A percentile compares a stretch with the other conserved stretches of the same genome.
phyloP scores from a whole-genome alignment of 225 moss, liverwort and hornwort genomes.

The Polytrichum formosum region DNA sequence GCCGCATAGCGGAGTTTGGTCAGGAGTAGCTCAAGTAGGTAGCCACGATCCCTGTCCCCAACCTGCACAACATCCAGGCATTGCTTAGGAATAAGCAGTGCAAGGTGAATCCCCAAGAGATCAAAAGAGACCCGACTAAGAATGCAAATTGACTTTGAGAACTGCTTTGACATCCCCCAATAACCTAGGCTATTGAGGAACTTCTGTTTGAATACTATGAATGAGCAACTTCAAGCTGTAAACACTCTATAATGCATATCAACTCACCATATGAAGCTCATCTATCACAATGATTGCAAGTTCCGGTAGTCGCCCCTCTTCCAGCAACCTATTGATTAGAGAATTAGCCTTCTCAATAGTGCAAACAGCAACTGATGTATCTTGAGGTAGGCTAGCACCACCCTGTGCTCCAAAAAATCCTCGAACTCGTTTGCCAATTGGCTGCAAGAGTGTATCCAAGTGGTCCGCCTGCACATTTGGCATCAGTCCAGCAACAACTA shows the following conservation, averaged over 20 bases:
- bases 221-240: slow-evolving; percentile 2
- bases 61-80: slow-evolving; percentile 51
- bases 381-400: slow-evolving; percentile 66
- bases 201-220: too few species aligned
- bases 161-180: too few species aligned
- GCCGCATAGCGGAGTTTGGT: slow-evolving; percentile 89
- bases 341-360: slow-evolving; percentile 99
- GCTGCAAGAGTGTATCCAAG: slow-evolving; percentile 79
- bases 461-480: slow-evolving; percentile 76
- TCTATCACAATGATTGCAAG: slow-evolving; percentile 79
- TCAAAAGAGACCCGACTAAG: not conserved
- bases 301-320: slow-evolving; percentile 88
- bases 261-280: slow-evolving; percentile 98
- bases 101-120: not conserved
- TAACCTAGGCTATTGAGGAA: too few species aligned
- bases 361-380: slow-evolving; percentile 86
- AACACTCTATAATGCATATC: slow-evolving; percentile 6
- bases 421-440: slow-evolving; percentile 86
- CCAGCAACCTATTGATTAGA: slow-evolving; percentile 83
- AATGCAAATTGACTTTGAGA: not conserved
- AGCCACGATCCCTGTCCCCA: slow-evolving; percentile 94
- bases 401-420: slow-evolving; percentile 90
- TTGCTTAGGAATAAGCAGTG: not conserved
- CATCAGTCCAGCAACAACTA: not conserved
- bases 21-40: slow-evolving; percentile 90